phyloP scores from a whole-genome alignment of 1,284 basidiomycete genomes.

The Ustilago esculenta region DNA sequence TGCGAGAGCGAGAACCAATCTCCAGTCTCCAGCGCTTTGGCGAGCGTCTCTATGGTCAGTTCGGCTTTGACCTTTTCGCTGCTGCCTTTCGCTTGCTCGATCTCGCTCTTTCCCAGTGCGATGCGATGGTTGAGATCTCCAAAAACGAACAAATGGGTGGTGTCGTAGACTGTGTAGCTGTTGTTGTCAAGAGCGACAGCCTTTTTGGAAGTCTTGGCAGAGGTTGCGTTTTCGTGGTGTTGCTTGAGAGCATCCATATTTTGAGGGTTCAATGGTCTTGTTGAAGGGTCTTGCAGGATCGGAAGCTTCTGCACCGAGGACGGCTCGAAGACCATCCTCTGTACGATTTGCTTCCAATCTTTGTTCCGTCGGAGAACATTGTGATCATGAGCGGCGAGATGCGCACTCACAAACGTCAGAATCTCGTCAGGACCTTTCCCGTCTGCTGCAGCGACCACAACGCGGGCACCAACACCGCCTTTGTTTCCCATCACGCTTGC shows the following conservation, averaged over 20 bases:
- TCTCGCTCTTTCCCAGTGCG: conserved; percentile 44
- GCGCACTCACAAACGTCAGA: conserved; percentile 86
- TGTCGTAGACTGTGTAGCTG: conserved; percentile 63
- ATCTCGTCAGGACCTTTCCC: conserved; percentile 43
- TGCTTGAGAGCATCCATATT: conserved; percentile 60
- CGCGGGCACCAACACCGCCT: conserved; percentile 87
- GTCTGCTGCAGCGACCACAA: conserved; percentile 72
- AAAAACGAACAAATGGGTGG: conserved; percentile 65
- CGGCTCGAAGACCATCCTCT: conserved; percentile 77
- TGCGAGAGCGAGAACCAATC: conserved; percentile 54
- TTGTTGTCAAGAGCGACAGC: conserved; percentile 52
- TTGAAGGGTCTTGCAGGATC: conserved; percentile 28
- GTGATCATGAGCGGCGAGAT: conserved; percentile 84
- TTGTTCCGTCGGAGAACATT: conserved; percentile 78
- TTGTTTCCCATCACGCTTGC: conserved; percentile 84
- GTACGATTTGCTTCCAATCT: conserved; percentile 82
- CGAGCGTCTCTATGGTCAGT: conserved; percentile 39
- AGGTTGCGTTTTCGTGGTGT: conserved; percentile 64
- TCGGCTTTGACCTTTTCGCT: conserved; percentile 13
- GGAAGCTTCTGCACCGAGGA: conserved; percentile 41
- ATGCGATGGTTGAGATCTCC: conserved; percentile 67
- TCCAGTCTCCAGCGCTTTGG: conserved; percentile 32
- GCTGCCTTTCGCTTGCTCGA: conserved; percentile 7
- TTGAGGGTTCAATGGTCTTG: conserved; percentile 17
- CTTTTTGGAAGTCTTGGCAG: conserved; percentile 75